Base-by-base conservation (phyloP, 1,284 basidiomycete species). In the Xanthoconium separans region DNA sequence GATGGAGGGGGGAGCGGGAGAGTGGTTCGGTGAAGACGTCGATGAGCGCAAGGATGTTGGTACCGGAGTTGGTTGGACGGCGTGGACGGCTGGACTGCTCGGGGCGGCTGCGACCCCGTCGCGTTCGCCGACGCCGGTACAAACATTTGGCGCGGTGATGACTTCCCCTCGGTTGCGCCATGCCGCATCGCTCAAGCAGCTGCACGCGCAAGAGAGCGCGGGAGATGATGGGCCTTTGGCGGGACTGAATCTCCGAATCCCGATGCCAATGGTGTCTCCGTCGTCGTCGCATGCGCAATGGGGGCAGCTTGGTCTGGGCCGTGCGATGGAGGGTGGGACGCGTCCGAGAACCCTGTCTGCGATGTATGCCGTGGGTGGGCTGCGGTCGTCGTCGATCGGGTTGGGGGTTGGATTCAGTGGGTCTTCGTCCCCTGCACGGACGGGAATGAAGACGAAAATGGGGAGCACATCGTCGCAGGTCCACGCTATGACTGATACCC, bases 141-240 rank as follows among this genome's bases (percentile, higher is more conserved):
- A 78, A 13, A 87, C 84, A 33, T 89, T 89, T 61, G 86, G 87
- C 16, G 75, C 80, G 37, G 78, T 88, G 42, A 85, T 88, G 78
- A 86, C 84, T 0, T 79, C 76, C 12, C 83, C 85, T 2, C 74
- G 78, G 3, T 65, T 82, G 29, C 75, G 78, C 9, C 81, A 79
- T 54, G 71, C 77, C 0, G 69, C 77, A 10, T 81, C 79, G 2
- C 67, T 75, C 53, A 70, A 73, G 31, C 66, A 65, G 36, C 51
- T 66, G 44, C 61, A 52, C 51, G 53, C n/a, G 18, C 37, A 39
- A 20, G 58, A 13, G 73, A 12, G 11, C 7, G 4, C n/a, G 1
- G 6, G 36, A 2, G 53, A 53, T 11, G 4, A 29, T 0, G 50
- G 53, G 12, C 56, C 52, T 1, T 33, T 85, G 39, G 74, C 77